Conservation (phyloP, 75 land plant species). For the Larix kaempferi region DNA sequence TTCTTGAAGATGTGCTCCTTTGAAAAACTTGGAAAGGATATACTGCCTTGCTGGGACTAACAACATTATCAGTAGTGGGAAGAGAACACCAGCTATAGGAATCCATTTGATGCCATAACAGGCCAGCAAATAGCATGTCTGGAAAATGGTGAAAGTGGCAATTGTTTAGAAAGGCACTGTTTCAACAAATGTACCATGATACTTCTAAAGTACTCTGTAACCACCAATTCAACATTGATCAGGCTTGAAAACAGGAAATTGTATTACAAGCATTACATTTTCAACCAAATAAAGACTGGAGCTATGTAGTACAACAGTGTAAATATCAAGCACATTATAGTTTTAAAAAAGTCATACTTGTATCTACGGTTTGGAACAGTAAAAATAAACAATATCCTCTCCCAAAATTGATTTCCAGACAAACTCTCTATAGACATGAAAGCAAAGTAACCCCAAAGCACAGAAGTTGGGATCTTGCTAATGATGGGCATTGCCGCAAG, state of each 20-base stretch:
- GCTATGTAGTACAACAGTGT: neutral
- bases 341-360: slow-evolving; percentile 40
- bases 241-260: neutral
- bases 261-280: neutral
- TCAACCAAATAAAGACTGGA: neutral
- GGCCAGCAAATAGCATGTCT: slow-evolving; percentile 61
- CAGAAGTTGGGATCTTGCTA: slow-evolving; percentile 83
- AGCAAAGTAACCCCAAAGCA: slow-evolving; percentile 95
- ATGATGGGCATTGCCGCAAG: slow-evolving; percentile 88
- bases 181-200: slow-evolving; percentile 77
- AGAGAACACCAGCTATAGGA: slow-evolving; percentile 91
- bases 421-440: slow-evolving; percentile 97
- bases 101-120: slow-evolving; percentile 83
- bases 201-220: slow-evolving; percentile 67
- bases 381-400: slow-evolving; percentile 71
- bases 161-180: slow-evolving; percentile 86
- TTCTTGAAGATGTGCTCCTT: slow-evolving; percentile 56
- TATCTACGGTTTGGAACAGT: slow-evolving; percentile 82
- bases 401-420: slow-evolving; percentile 98
- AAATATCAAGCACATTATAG: neutral
- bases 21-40: slow-evolving; percentile 70
- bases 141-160: slow-evolving; percentile 73
- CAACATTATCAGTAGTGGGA: slow-evolving; percentile 88
- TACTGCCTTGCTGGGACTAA: slow-evolving; percentile 80
- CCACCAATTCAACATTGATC: neutral